Conservation (phyloP, 768 basidiomycete genomes). For the Boletellus ananiceps region DNA sequence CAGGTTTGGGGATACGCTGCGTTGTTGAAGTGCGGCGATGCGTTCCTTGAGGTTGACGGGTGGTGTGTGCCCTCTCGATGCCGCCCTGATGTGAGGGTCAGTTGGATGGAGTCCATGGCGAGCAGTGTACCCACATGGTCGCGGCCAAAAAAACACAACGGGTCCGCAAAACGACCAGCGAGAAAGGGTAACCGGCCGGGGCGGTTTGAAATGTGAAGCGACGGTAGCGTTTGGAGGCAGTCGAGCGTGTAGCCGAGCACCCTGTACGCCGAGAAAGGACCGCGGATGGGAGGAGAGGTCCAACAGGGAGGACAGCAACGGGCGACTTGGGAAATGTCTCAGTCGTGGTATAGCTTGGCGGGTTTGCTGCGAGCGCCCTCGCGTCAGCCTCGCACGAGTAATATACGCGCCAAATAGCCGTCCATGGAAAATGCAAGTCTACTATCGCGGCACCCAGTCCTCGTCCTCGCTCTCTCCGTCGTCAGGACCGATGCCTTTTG, state of each 20-base stretch:
- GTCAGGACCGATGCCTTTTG: conserved; percentile 41
- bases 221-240: conserved; percentile 8
- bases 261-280: conserved; percentile 8
- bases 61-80: conserved; percentile 23
- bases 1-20: conserved; percentile 28
- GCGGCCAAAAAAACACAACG: conserved; percentile 1
- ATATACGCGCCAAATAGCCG: no score
- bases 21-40: conserved; percentile 76
- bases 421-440: no score
- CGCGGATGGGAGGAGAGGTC: not conserved
- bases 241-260: conserved; percentile 6
- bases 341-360: not conserved
- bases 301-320: no score
- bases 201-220: conserved; percentile 9
- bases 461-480: conserved; percentile 18
- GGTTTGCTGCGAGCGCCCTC: not conserved
- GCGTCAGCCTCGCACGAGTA: no score
- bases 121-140: conserved; percentile 21
- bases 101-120: not conserved
- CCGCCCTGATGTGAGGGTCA: conserved; percentile 25
- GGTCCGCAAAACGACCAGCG: conserved; percentile 21
- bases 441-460: not conserved
- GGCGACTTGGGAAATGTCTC: not conserved
- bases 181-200: conserved; percentile 20
- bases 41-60: conserved; percentile 70